Evolutionary conservation across 208 protist genomes (phyloP).

Genomic region (Crithidia thermophila): DNA sequence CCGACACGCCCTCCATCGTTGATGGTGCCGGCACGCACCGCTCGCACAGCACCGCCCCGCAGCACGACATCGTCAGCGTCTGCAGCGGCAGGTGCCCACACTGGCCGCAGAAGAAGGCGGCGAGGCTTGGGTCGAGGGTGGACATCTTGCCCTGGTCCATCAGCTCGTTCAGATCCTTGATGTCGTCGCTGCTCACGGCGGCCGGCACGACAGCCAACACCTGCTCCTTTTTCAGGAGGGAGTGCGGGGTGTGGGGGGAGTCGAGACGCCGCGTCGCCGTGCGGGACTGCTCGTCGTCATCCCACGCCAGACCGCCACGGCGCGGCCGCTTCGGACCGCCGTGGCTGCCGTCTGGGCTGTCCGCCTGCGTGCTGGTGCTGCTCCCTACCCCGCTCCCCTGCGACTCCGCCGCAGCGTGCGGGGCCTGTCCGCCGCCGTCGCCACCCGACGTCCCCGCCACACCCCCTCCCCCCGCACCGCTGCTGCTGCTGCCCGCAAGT

Average conservation of each 20-base stretch:
- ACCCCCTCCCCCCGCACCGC: neutral
- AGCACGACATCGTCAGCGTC: conserved; percentile 83
- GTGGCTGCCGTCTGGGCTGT: neutral
- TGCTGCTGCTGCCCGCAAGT: neutral
- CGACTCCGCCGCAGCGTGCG: neutral
- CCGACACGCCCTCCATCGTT: conserved; percentile 37
- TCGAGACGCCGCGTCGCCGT: conserved; percentile 15
- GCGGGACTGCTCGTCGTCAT: conserved; percentile 9
- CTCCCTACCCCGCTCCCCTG: neutral
- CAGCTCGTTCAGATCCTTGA: conserved; percentile 70
- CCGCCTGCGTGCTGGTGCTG: conserved; percentile 3
- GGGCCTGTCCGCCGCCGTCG: neutral
- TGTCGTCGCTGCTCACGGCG: conserved; percentile 38
- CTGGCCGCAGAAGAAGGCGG: conserved; percentile 53
- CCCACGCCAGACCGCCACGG: conserved; percentile 3
- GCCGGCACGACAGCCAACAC: conserved; percentile 52
- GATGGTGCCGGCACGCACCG: conserved; percentile 60
- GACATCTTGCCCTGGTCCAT: conserved; percentile 49
- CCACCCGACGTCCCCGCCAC: neutral
- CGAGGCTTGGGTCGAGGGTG: conserved; percentile 29
- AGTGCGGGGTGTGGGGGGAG: conserved; percentile 19
- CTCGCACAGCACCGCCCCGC: conserved; percentile 69
- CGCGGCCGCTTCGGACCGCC: conserved; percentile 8
- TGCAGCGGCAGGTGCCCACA: conserved; percentile 57
- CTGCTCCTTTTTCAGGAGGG: conserved; percentile 44